Evolutionary conservation across 306 rosid genomes (phyloP), one percentile per base, ranked within the genome.

Genomic region (Luffa acutangula): DNA sequence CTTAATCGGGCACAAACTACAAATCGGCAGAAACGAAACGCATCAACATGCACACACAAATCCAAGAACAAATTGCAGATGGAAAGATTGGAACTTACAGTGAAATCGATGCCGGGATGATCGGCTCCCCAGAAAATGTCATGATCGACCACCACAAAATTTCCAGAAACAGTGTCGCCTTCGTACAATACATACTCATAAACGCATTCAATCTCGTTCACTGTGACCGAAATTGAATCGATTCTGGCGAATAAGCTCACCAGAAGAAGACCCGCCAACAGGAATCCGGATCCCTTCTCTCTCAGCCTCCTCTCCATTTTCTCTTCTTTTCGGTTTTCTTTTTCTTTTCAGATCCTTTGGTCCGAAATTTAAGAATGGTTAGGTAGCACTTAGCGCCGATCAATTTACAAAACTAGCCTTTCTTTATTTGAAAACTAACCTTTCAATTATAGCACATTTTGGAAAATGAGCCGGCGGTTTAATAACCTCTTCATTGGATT

Each of bases 41-140:
- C 58, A 15, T 15, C 14, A 3, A 54, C 42, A 70, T 13, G 37
- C 8, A 43, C n/a, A 58, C 21, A 80, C 17, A 51, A 48, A 17
- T 33, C 1, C 13, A 73, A 62, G 3, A 78, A 77, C 13, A 39
- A 33, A 81, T 34, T 9, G 69, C 11, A 9, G n/a, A 78, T 6
- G 6, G 48, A 14, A 46, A 15, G 21, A 57, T 78, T 31, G 1
- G 25, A 12, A 75, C 85, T 84, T 43, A 96, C 99, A 76, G 89
- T 84, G 77, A 96, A 86, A 83, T 93, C 98, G 57, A 96, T 86
- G 78, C 99, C 99, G 6, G 99, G 98, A 82, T 96, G 99, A 91
- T 96, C 99, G 54, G 91, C 76, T 80, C 84, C 51, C 99, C 99
- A 96, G 91, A 93, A 96, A 79, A 96, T 96, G 20, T 91, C 99